Evolutionary conservation across 2,329 filamentous ascomycete genomes (phyloP), one percentile per base, ranked within the genome.

Genomic region (Calonectria fujianensis): DNA sequence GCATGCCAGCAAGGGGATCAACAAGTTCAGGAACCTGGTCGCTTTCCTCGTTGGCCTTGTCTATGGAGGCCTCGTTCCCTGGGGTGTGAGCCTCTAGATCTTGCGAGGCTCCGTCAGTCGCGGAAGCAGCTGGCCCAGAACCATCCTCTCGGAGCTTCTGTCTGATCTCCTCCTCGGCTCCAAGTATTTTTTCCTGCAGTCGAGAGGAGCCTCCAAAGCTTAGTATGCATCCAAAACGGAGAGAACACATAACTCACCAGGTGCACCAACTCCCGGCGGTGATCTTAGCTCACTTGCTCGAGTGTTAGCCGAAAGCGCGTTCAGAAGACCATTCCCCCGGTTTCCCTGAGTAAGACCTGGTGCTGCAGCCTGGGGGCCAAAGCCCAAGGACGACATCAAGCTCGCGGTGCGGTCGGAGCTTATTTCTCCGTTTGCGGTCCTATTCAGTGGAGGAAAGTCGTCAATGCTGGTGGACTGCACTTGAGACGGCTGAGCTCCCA

Each of bases 391-490:
- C 31, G 89, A 88, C 85, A 92, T 89, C 69, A 92, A 76, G 76
- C 83, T 89, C 31, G 86, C 84, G 32, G 84, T 85, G 45, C 90
- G 89, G 74, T 92, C 91, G 75, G 90, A 89, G 11, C 87, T 88
- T 68, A 92, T 89, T 37, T 93, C 91, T 29, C 90, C 90, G 76
- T 90, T 91, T 41, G 86, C 86, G 54, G 89, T 89, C 74, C 90
- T 86, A 77, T 90, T 92, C 70, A 93, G 82, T 24, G 92, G 91
- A 8, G 91, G 91, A 70, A 93, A 93, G 24, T 93, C 92, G 65
- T 93, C 92, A 54, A 88, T 87, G 70, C 85, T 88, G 69, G 82
- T 88, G 4, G 87, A 82, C 69, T 88, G 89, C 61, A 85, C 82
- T 78, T 91, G 90, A 8, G 88, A 82, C 65, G 89, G 82, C 75